Evolutionary conservation across 495 filamentous ascomycete genomes (phyloP).

Genomic region (Penicillium lividum): DNA sequence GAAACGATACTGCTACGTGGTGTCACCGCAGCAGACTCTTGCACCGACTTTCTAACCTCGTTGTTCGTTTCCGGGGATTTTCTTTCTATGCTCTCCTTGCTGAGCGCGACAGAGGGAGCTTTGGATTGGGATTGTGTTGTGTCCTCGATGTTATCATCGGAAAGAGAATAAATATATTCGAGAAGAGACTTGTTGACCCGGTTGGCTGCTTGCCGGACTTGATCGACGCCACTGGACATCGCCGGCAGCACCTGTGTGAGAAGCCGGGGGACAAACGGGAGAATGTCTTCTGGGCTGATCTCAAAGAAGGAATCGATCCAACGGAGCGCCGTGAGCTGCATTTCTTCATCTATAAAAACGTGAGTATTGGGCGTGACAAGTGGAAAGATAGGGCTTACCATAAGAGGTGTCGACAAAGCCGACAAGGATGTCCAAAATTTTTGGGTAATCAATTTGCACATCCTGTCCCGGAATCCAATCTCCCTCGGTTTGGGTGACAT

Average conservation of each 20-base stretch:
- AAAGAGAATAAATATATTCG: constrained; percentile 86
- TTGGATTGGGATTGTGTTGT: constrained; percentile 35
- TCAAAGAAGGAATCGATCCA: constrained; percentile 98
- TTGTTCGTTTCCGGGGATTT: constrained; percentile 44
- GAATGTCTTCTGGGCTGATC: constrained; percentile 96
- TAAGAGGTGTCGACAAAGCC: constrained; percentile 82
- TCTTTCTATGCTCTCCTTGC: constrained; percentile 51
- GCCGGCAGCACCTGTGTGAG: constrained; percentile 90
- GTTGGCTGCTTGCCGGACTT: constrained; percentile 83
- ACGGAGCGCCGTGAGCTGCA: constrained; percentile 82
- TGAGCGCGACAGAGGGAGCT: constrained; percentile 42
- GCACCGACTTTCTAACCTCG: constrained; percentile 35
- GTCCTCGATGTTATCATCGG: constrained; percentile 66
- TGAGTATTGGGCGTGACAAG: constrained; percentile 8
- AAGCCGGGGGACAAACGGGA: constrained; percentile 89
- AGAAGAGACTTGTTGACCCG: constrained; percentile 87
- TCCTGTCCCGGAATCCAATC: constrained; percentile 98
- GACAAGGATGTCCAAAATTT: constrained; percentile 89
- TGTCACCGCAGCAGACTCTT: constrained; percentile 46
- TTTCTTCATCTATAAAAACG: constrained; percentile 68
- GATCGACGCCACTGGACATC: constrained; percentile 87
- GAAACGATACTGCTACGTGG: constrained; percentile 45
- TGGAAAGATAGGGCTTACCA: constrained; percentile 46
- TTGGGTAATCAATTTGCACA: constrained; percentile 89
- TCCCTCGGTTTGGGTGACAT: constrained; percentile 67